Evolutionary conservation across 2,329 filamentous ascomycete species (phyloP), one percentile per base, ranked within the genome.

Genomic region (Intubia oerlemansii): DNA sequence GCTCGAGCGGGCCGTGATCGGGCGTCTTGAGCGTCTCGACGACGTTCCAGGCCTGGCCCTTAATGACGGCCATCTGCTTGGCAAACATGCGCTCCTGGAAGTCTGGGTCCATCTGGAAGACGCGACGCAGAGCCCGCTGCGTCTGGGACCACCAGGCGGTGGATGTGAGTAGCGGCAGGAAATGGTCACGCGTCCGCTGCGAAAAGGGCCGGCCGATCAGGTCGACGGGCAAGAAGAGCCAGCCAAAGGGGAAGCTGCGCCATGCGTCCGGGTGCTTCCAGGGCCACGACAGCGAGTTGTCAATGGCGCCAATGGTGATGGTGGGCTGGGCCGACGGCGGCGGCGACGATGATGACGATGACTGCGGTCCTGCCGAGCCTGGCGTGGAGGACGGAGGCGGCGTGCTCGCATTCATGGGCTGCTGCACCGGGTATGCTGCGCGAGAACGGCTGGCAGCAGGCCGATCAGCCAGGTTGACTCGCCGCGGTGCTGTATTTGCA

Each of bases 21-120:
- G 69, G 60, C 12, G 78, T 78, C 49, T 98, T 98, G 35, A 98
- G 62, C 1, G 88, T 93, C 54, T 98, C 88, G 5, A 98, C 88
- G 0, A 98, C 88, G 46, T 98, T 98, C 82, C 88, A 98, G 1
- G 88, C 88, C 47, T 98, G 88, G 9, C 88, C 88, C 52, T 98
- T 98, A 81, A 98, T 92, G 34, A 98, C 88, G 1, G 88, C 85
- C 36, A 98, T 90, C 45, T 98, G 88, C 39, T 80, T 72, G n/a
- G 81, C 81, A 52, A 92, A 98, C 88, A 98, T 98, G 51, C 80
- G 76, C 53, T 98, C 88, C 47, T 95, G 81, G 50, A 98, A 98
- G 51, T 98, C 88, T 3, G 75, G 71, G 48, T 98, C 88, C 45
- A 90, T 69, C 39, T 80, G 74, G 47, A 98, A 98, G 25, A 93